Conservation (phyloP, 2,329 filamentous ascomycete genomes). For the Mollisia scopiformis region DNA sequence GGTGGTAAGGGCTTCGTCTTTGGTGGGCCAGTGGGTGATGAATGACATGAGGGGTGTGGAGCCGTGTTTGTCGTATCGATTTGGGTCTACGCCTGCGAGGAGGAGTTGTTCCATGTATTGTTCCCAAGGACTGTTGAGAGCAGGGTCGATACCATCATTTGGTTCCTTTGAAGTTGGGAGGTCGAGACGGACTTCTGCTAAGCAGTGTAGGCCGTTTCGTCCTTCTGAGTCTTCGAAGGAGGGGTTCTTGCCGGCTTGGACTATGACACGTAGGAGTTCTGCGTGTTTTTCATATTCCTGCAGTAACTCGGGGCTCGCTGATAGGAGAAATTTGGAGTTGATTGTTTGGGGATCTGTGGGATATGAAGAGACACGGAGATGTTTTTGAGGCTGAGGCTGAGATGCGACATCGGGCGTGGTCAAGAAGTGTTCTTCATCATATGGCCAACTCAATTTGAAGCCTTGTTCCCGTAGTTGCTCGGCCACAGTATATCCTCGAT, state of each 20-base stretch:
- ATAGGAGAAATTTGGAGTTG: background rate
- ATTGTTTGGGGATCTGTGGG: background rate
- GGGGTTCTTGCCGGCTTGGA: background rate
- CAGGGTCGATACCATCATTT: background rate
- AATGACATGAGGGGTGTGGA: constrained; percentile 13
- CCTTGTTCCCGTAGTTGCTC: background rate
- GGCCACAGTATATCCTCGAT: constrained; percentile 4
- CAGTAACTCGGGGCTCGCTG: background rate
- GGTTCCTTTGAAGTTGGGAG: background rate
- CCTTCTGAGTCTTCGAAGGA: background rate
- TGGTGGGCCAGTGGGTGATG: background rate
- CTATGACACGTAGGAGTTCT: background rate
- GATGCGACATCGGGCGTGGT: background rate
- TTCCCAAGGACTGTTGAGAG: background rate
- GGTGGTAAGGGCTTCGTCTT: background rate
- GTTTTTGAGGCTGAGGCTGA: background rate
- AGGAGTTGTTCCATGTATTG: background rate
- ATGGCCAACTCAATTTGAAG: background rate
- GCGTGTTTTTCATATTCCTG: background rate
- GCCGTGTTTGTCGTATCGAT: constrained; percentile 2
- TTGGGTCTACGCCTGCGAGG: background rate
- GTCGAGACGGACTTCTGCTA: background rate
- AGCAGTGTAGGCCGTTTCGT: background rate
- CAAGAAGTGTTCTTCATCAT: background rate
- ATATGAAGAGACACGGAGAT: background rate